These are phyloP conservation scores for Hypoxylon cercidicola DNA, from an alignment of 495 filamentous ascomycete species.

Conservation along the genomic window DNA sequence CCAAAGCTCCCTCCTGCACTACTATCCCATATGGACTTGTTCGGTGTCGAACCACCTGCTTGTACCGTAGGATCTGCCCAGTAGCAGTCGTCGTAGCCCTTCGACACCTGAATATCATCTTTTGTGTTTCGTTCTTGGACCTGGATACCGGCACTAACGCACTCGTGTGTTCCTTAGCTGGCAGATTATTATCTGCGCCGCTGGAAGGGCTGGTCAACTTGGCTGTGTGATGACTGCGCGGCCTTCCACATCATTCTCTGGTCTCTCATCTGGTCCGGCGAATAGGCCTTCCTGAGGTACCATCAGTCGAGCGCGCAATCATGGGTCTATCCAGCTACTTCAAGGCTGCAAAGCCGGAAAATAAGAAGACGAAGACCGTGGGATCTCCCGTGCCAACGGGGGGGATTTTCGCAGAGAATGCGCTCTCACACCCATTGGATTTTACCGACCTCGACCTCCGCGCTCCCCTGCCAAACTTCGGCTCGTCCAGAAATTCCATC, in stretches of 20 bases:
- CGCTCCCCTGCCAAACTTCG: slow-evolving; percentile 55
- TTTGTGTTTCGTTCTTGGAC: not conserved
- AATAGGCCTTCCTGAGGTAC: not conserved
- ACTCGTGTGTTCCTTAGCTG: too few relatives aligned
- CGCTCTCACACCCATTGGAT: slow-evolving; percentile 19
- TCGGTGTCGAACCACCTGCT: not conserved
- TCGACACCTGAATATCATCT: not conserved
- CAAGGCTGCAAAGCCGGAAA: slow-evolving; percentile 60
- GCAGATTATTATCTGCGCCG: too few relatives aligned
- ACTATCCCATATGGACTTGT: not conserved
- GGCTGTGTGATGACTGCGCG: not conserved
- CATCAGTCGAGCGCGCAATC: not conserved
- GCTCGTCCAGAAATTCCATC: slow-evolving; percentile 63
- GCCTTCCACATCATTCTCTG: not conserved
- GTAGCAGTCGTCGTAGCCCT: not conserved
- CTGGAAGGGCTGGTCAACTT: not conserved
- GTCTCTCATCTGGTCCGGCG: not conserved
- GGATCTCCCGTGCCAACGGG: slow-evolving; percentile 13
- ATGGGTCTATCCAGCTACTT: slow-evolving; percentile 74
- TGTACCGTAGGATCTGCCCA: not conserved
- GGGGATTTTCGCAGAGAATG: slow-evolving; percentile 42
- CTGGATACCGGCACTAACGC: too few relatives aligned
- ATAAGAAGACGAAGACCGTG: slow-evolving; percentile 41
- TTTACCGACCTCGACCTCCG: slow-evolving; percentile 56
- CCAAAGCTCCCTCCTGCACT: not conserved